Evolutionary conservation across 352 stramenopile species (phyloP), one percentile per base, ranked within the genome.

Genomic region (Elongisporangium anandrum): DNA sequence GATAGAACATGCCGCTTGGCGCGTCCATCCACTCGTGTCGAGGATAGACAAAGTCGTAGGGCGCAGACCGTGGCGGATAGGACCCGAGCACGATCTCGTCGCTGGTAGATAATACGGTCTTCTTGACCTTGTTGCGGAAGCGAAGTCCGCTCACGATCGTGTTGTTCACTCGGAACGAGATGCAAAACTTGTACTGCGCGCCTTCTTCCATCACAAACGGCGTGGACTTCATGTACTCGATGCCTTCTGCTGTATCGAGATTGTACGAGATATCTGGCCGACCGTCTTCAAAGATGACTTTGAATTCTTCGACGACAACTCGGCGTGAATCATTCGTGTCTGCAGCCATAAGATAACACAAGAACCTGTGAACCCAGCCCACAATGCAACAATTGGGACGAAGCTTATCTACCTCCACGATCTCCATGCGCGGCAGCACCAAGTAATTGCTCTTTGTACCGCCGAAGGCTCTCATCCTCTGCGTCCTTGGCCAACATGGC

Each of bases 71-170:
- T 15, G 88, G 88, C 4, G 88, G 81, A 57, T 95, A 96, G 10
- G 83, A 94, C 7, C 88, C 88, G 52, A 96, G 62, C 19, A 96
- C 81, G 47, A 96, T 79, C 68, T 94, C 79, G 56, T 96, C 88
- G 0, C 63, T 70, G 16, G 69, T 85, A 10, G 81, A 80, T 10
- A 95, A 62, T 26, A 95, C 74, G 17, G 82, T 87, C 68, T 93
- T 94, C 56, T 89, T 92, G 50, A 90, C 80, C 63, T 94, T 93
- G 65, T 95, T 95, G 50, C 72, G 69, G 69, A 95, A 96, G 45
- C 85, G 85, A 39, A 96, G 57, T 2, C 88, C 87, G 49, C 81
- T 92, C 38, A 96, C 81, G 58, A 96, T 96, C 13, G 81, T 64
- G 19, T 82, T 79, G 55, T 96, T 94, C 50, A 96, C 87, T 48